These are phyloP conservation scores for Cyberlindnera americana DNA, from an alignment of 805 yeast genomes.

Conservation along the genomic window DNA sequence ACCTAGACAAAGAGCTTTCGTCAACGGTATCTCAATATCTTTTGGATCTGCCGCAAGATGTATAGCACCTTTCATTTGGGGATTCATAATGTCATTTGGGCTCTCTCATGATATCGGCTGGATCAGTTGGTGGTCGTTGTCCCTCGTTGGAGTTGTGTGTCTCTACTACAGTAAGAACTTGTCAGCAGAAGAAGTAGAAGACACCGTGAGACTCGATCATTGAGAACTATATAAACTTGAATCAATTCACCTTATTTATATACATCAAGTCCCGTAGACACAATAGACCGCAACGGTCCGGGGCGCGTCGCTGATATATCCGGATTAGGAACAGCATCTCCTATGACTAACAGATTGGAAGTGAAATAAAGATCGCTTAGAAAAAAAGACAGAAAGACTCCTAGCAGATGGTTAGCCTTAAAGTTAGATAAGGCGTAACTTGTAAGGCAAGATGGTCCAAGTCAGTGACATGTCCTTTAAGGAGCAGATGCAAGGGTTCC, in stretches of 20 bases:
- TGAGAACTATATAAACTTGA: too few species aligned
- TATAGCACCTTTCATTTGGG: constrained; percentile 9
- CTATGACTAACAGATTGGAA: too few species aligned
- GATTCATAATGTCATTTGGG: constrained; percentile 5
- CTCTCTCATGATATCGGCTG: constrained; percentile 6
- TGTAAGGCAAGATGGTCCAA: background rate
- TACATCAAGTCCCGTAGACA: too few species aligned
- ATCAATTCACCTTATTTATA: too few species aligned
- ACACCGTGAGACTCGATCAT: background rate
- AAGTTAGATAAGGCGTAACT: too few species aligned
- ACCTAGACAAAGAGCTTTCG: constrained; percentile 11
- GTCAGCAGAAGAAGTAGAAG: constrained; percentile 4
- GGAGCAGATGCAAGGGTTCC: constrained; percentile 17
- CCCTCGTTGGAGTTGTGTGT: constrained; percentile 1
- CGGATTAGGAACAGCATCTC: background rate
- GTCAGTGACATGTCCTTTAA: constrained; percentile 5
- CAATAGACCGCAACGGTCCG: too few species aligned
- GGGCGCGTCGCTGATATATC: background rate
- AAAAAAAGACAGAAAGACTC: too few species aligned
- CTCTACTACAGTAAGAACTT: constrained; percentile 5
- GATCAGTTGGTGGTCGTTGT: constrained; percentile 14
- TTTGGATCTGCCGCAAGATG: constrained; percentile 9
- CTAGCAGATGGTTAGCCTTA: too few species aligned
- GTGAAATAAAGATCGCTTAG: too few species aligned
- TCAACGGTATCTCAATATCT: constrained; percentile 12